Conservation (phyloP, 768 basidiomycete species). For the Fomitopsis pulvina region DNA sequence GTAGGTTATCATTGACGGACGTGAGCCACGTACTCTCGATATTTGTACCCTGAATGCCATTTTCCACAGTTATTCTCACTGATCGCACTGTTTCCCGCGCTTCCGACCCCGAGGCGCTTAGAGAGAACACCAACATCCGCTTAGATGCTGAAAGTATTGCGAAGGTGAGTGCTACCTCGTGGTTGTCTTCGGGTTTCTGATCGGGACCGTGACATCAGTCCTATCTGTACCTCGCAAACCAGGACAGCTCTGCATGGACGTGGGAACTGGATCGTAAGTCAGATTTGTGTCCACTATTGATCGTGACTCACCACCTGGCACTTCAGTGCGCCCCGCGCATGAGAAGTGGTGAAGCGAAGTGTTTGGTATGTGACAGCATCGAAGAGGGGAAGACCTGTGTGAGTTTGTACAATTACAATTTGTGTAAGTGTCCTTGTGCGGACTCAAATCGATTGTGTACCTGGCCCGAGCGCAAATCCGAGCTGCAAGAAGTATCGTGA, state of each 20-base stretch:
- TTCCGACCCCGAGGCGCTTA: conserved; percentile 19
- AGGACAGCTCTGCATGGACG: conserved; percentile 68
- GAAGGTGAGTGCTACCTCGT: conserved; percentile 35
- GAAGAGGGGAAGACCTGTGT: too few relatives aligned
- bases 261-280: conserved; percentile 75
- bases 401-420: too few relatives aligned
- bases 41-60: too few relatives aligned
- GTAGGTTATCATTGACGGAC: conserved; percentile 67
- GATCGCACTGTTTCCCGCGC: conserved; percentile 25
- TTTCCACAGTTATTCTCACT: conserved; percentile 30
- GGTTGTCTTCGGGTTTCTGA: not conserved
- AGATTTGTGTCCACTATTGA: not conserved
- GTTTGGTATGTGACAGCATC: too few relatives aligned
- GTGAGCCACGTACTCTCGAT: conserved; percentile 26
- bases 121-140: conserved; percentile 37
- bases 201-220: conserved; percentile 32
- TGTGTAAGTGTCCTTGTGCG: too few relatives aligned
- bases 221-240: conserved; percentile 59
- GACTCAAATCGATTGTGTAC: too few relatives aligned
- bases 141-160: conserved; percentile 68
- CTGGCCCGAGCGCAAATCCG: too few relatives aligned
- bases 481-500: too few relatives aligned
- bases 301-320: not conserved
- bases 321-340: conserved; percentile 43
- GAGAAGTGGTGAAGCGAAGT: conserved; percentile 52